Conservation (phyloP, 2,329 filamentous ascomycete species). For the Graphilbum sp. region DNA sequence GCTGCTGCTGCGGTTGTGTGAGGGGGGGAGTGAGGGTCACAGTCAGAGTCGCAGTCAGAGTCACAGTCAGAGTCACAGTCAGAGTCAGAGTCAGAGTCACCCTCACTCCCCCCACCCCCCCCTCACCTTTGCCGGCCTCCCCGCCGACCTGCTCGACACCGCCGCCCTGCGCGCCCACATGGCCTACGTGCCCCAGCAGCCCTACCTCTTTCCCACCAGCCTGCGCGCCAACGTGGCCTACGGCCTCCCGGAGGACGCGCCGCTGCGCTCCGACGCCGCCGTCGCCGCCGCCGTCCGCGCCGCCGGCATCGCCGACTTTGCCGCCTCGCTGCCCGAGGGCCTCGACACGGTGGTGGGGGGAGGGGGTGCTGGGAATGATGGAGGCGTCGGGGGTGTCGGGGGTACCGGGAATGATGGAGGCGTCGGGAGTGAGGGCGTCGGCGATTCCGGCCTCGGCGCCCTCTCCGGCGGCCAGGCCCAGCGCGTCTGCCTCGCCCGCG, state of each 20-base stretch:
- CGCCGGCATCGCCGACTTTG: slow-evolving; percentile 61
- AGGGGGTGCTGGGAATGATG: too few relatives aligned
- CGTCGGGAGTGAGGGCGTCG: too few relatives aligned
- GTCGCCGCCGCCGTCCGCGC: slow-evolving; percentile 35
- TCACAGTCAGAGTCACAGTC: too few relatives aligned
- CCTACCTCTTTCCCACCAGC: slow-evolving; percentile 61
- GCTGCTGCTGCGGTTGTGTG: slow-evolving; percentile 58
- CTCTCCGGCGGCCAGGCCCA: slow-evolving; percentile 76
- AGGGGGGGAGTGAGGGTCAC: slow-evolving; percentile 4
- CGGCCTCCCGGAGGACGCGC: slow-evolving; percentile 43
- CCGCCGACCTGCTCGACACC: slow-evolving; percentile 44
- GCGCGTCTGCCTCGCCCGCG: slow-evolving; percentile 64
- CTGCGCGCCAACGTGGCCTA: slow-evolving; percentile 74
- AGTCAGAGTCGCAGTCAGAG: not conserved
- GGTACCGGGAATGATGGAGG: too few relatives aligned
- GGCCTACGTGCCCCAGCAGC: slow-evolving; percentile 52
- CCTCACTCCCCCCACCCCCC: slow-evolving; percentile 10
- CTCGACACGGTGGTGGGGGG: slow-evolving; percentile 64
- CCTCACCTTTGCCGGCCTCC: slow-evolving; percentile 40
- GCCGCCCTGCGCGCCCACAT: slow-evolving; percentile 42
- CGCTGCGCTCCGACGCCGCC: slow-evolving; percentile 26
- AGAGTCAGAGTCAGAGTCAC: not conserved
- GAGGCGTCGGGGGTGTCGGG: too few relatives aligned
- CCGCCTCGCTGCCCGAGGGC: slow-evolving; percentile 50
- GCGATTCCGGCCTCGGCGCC: slow-evolving; percentile 20